These are phyloP conservation scores for Pseudevernia furfuracea DNA, from an alignment of 495 filamentous ascomycete species.

Conservation along the genomic window DNA sequence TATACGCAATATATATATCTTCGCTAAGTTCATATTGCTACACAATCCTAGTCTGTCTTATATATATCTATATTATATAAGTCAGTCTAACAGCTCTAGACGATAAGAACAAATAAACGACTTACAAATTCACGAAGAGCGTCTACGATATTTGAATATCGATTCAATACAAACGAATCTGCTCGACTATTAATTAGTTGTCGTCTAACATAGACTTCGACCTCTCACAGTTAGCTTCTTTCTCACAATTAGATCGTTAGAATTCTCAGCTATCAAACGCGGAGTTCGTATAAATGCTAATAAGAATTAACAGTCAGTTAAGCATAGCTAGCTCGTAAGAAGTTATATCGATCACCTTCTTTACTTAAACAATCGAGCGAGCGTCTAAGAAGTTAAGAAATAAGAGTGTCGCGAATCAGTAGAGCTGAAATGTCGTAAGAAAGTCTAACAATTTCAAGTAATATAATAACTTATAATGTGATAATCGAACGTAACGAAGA, in stretches of 20 bases:
- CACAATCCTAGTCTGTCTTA: too few relatives aligned
- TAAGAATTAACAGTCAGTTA: not conserved
- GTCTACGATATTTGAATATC: constrained; percentile 39
- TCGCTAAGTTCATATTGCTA: too few relatives aligned
- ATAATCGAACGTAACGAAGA: too few relatives aligned
- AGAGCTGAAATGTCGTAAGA: not conserved
- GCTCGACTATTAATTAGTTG: constrained; percentile 33
- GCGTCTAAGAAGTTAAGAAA: constrained; percentile 17
- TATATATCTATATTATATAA: too few relatives aligned
- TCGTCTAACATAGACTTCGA: constrained; percentile 13
- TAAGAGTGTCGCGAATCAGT: not conserved
- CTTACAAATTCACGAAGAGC: constrained; percentile 35
- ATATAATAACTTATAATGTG: too few relatives aligned
- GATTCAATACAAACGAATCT: constrained; percentile 30
- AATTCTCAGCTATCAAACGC: constrained; percentile 2
- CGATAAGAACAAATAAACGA: constrained; percentile 33
- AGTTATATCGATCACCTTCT: constrained; percentile 1
- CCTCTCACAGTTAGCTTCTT: not conserved
- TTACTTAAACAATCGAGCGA: constrained; percentile 11
- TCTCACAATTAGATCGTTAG: not conserved
- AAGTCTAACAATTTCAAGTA: too few relatives aligned
- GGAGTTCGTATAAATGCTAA: not conserved
- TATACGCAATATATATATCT: too few relatives aligned
- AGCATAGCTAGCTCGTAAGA: constrained; percentile 11
- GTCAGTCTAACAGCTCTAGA: too few relatives aligned